Conservation (phyloP, 495 filamentous ascomycete genomes). For the Penicillium atrosanguineum region DNA sequence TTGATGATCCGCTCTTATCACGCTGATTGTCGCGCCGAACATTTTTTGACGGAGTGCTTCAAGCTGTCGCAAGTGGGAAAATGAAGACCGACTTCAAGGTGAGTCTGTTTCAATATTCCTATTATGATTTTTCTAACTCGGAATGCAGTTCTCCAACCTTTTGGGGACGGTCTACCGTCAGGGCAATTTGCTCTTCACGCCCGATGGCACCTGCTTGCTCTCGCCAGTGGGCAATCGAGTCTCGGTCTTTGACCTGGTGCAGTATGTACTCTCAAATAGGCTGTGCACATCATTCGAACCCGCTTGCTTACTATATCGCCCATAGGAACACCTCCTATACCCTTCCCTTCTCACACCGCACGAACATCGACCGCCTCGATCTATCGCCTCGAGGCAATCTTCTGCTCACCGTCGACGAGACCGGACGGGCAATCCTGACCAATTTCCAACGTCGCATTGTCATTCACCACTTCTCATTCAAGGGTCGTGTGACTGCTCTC, state of each 20-base stretch:
- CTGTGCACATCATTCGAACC: background rate
- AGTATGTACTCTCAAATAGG: slow-evolving; percentile 54
- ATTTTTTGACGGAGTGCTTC: slow-evolving; percentile 25
- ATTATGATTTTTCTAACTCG: background rate
- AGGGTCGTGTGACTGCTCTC: slow-evolving; percentile 73
- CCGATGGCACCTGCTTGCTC: slow-evolving; percentile 90
- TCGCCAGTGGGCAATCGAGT: slow-evolving; percentile 98
- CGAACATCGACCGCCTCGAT: slow-evolving; percentile 84
- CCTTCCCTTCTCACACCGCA: slow-evolving; percentile 89
- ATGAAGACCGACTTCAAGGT: slow-evolving; percentile 99
- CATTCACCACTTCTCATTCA: slow-evolving; percentile 93
- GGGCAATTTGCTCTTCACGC: slow-evolving; percentile 94
- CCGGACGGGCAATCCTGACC: slow-evolving; percentile 88
- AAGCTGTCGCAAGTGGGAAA: slow-evolving; percentile 38
- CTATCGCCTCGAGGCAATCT: slow-evolving; percentile 87
- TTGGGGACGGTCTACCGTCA: slow-evolving; percentile 96
- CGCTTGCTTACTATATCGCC: slow-evolving; percentile 3
- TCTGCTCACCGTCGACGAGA: slow-evolving; percentile 88
- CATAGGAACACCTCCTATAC: slow-evolving; percentile 92
- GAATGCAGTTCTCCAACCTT: slow-evolving; percentile 79
- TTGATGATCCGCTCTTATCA: slow-evolving; percentile 32
- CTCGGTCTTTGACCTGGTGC: slow-evolving; percentile 91
- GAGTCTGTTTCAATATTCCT: slow-evolving; percentile 5
- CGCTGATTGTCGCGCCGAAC: slow-evolving; percentile 10
- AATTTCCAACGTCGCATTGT: slow-evolving; percentile 81